These are phyloP conservation scores for Psidium guajava DNA, from an alignment of 345 rosid genomes.

Conservation along the genomic window DNA sequence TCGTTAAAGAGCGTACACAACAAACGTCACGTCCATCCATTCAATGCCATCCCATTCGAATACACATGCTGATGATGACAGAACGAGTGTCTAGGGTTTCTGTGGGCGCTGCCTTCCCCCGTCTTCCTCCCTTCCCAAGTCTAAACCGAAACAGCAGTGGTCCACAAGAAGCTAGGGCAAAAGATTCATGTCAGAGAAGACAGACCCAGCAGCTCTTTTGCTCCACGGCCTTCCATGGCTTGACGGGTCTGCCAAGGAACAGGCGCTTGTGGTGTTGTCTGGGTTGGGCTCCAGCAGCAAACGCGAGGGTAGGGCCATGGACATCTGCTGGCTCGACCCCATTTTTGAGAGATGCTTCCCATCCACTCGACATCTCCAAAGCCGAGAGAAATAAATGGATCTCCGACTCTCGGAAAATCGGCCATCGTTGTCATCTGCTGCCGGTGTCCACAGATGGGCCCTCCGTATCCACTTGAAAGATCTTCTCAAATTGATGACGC, in stretches of 20 bases:
- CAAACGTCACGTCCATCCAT: background rate
- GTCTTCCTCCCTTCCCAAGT: background rate
- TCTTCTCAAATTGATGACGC: background rate
- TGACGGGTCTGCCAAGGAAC: background rate
- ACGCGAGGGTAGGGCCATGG: background rate
- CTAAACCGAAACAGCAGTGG: background rate
- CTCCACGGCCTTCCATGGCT: background rate
- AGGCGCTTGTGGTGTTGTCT: background rate
- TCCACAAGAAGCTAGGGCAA: background rate
- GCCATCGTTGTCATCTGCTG: background rate
- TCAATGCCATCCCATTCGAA: background rate
- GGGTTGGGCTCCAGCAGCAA: background rate
- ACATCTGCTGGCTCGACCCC: background rate
- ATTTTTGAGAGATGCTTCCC: background rate
- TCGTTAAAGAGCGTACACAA: background rate
- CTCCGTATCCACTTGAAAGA: background rate
- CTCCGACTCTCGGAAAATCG: background rate
- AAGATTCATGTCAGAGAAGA: background rate
- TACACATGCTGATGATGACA: background rate
- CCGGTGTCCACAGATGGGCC: background rate
- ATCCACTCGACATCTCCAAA: background rate
- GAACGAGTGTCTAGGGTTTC: background rate
- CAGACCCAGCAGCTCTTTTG: background rate
- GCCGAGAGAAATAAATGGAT: background rate
- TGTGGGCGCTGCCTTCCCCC: background rate